These are phyloP conservation scores for Diaporthe amygdali DNA, from an alignment of 2,329 filamentous ascomycete genomes.

Conservation along the genomic window DNA sequence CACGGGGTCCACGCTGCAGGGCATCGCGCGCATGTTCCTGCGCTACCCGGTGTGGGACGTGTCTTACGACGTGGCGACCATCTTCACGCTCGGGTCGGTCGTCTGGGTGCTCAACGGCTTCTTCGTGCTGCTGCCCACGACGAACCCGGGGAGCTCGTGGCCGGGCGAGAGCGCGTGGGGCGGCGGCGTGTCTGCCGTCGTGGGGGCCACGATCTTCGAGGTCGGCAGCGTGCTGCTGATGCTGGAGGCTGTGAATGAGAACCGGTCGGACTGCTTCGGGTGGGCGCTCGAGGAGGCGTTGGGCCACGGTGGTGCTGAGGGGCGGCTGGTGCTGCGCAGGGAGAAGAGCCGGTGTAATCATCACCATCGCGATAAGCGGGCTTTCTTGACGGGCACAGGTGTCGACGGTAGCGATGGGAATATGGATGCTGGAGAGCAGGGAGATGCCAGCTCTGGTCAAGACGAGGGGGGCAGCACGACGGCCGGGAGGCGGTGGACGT, in stretches of 20 bases:
- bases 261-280: constrained; percentile 68
- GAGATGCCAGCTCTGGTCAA: not conserved
- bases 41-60: constrained; percentile 47
- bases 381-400: constrained; percentile 1
- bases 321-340: constrained; percentile 3
- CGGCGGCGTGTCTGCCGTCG: constrained; percentile 67
- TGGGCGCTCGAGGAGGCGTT: constrained; percentile 66
- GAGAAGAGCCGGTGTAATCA: constrained; percentile 25
- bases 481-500: constrained; percentile 52
- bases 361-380: constrained; percentile 26
- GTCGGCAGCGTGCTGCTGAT: constrained; percentile 67
- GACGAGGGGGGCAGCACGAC: not conserved
- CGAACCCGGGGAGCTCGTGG: constrained; percentile 58
- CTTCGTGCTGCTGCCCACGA: constrained; percentile 67
- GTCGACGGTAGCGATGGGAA: not conserved
- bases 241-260: constrained; percentile 73
- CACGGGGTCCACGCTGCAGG: constrained; percentile 30
- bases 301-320: constrained; percentile 34
- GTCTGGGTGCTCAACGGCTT: constrained; percentile 67
- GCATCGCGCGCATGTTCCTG: constrained; percentile 41
- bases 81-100: constrained; percentile 44
- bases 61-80: constrained; percentile 45
- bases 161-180: constrained; percentile 55
- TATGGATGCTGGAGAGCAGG: not conserved
- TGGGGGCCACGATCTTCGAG: constrained; percentile 73